These are phyloP conservation scores for Mucuna pruriens DNA, from an alignment of 306 rosid genomes.

Conservation along the genomic window DNA sequence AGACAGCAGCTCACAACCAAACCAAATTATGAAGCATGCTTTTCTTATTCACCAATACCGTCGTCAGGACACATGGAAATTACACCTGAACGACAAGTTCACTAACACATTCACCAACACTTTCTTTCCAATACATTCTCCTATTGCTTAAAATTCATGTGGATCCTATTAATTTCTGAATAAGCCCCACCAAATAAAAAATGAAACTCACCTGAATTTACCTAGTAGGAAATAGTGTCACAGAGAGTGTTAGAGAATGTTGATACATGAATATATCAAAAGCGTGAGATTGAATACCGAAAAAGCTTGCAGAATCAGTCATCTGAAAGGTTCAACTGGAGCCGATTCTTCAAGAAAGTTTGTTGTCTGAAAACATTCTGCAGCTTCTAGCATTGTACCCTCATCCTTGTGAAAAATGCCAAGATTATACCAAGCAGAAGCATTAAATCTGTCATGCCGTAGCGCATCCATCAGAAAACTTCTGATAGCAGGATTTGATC, in stretches of 20 bases:
- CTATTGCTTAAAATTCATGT: background rate
- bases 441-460: slow-evolving; percentile 66
- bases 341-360: slow-evolving; percentile 74
- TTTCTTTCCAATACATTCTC: background rate
- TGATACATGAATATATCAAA: slow-evolving; percentile 26
- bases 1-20: background rate
- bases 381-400: slow-evolving; percentile 65
- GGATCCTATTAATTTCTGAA: background rate
- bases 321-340: slow-evolving; percentile 91
- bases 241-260: background rate
- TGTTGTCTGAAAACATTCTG: slow-evolving; percentile 83
- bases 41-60: slow-evolving; percentile 25
- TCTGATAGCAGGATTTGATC: slow-evolving; percentile 52
- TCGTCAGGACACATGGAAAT: slow-evolving; percentile 15
- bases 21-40: slow-evolving; percentile 6
- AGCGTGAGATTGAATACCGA: slow-evolving; percentile 14
- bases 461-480: slow-evolving; percentile 84
- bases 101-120: background rate
- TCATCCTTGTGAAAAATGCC: slow-evolving; percentile 64
- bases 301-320: slow-evolving; percentile 32
- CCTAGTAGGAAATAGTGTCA: background rate
- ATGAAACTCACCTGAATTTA: background rate
- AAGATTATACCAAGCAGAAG: slow-evolving; percentile 84
- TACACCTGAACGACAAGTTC: background rate
- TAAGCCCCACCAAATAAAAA: background rate